Conservation (phyloP, 768 basidiomycete species). For the Naganishia onofrii region DNA sequence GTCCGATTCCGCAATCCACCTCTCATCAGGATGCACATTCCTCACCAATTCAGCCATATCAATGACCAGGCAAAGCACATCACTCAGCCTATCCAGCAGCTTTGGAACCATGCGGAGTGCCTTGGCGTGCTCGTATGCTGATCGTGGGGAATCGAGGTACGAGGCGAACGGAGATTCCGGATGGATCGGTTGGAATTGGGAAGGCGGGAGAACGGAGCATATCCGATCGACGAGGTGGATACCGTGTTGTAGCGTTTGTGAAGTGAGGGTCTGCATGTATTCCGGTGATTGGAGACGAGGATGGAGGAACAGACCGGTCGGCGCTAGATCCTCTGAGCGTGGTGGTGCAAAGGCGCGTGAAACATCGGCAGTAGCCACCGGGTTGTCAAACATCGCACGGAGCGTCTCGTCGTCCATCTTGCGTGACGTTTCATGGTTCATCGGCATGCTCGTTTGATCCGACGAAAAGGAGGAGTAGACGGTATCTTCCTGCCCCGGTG, state of each 20-base stretch:
- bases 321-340: conserved; percentile 28
- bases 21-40: conserved; percentile 82
- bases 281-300: conserved; percentile 66
- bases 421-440: conserved; percentile 1
- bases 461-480: not conserved
- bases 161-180: conserved; percentile 24
- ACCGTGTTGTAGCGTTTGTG: conserved; percentile 76
- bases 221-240: conserved; percentile 81
- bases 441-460: not conserved
- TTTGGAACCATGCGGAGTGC: conserved; percentile 79
- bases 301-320: conserved; percentile 83
- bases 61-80: conserved; percentile 91
- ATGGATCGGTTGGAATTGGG: conserved; percentile 29
- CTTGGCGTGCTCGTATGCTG: conserved; percentile 59
- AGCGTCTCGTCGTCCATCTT: conserved; percentile 32
- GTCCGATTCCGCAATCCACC: conserved; percentile 81
- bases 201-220: conserved; percentile 58
- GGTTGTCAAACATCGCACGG: conserved; percentile 34
- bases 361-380: not conserved
- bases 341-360: not conserved
- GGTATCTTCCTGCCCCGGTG: conserved; percentile 16
- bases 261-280: conserved; percentile 68
- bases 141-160: conserved; percentile 27
- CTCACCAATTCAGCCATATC: conserved; percentile 91
- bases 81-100: conserved; percentile 92